These are phyloP conservation scores for Silene noctiflora DNA, from an alignment of 179 eudicot genomes.

Conservation along the genomic window DNA sequence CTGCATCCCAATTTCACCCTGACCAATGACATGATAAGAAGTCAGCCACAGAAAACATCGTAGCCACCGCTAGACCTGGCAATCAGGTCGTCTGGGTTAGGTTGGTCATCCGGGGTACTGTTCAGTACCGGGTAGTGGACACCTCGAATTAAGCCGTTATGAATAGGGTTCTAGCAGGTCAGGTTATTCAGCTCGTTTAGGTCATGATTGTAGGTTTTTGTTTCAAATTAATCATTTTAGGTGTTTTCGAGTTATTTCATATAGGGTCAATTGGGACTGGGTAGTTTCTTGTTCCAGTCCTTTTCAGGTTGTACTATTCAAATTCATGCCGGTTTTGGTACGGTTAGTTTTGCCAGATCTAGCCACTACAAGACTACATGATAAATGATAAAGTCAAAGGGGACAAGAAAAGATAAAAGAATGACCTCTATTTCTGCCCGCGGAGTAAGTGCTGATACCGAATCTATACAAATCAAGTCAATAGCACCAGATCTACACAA, in stretches of 20 bases:
- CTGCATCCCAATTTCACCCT: conserved; percentile 99
- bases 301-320: too few species aligned
- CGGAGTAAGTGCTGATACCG: conserved; percentile 97
- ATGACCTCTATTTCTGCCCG: conserved; percentile 94
- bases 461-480: conserved; percentile 89
- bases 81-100: neutral
- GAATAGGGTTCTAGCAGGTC: neutral
- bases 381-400: conserved; percentile 2
- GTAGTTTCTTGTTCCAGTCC: neutral
- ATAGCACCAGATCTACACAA: conserved; percentile 96
- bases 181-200: neutral
- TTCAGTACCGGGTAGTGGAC: neutral
- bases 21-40: conserved; percentile 19
- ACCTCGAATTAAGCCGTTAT: too few species aligned
- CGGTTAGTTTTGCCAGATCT: neutral
- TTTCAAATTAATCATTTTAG: too few species aligned
- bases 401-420: neutral
- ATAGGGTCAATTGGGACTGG: too few species aligned
- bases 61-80: neutral
- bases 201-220: neutral
- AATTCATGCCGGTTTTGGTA: too few species aligned
- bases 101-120: neutral
- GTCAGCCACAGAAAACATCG: conserved; percentile 19
- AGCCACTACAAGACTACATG: neutral
- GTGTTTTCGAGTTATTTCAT: too few species aligned